A percentile compares a stretch with the other conserved stretches of the same genome.
Conservation (phyloP, 2,329 filamentous ascomycete genomes). For the Venturia nashicola region DNA sequence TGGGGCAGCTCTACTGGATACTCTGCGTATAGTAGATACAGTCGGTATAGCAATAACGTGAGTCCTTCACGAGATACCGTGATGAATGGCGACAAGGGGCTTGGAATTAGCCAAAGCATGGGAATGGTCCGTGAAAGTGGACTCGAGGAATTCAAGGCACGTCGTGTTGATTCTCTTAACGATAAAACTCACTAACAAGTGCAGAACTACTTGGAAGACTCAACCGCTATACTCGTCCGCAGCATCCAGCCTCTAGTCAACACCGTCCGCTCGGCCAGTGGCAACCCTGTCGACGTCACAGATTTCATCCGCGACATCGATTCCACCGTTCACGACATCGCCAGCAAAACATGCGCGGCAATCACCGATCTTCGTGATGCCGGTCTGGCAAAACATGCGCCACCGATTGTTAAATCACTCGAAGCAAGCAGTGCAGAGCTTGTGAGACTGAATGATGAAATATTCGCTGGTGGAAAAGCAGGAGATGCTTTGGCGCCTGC, state of each 20-base stretch:
- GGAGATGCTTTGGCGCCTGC: slow-evolving; percentile 57
- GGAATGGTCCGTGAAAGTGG: slow-evolving; percentile 18
- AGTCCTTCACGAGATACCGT: slow-evolving; percentile 3
- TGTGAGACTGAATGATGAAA: slow-evolving; percentile 35
- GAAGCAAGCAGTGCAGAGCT: slow-evolving; percentile 50
- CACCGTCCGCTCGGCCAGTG: slow-evolving; percentile 40
- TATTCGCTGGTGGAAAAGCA: background rate
- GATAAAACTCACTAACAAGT: background rate
- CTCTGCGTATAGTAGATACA: slow-evolving; percentile 9
- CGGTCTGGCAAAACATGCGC: slow-evolving; percentile 37
- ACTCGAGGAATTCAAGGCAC: slow-evolving; percentile 49
- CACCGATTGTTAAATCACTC: slow-evolving; percentile 43
- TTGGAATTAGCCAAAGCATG: slow-evolving; percentile 13
- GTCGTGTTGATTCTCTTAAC: slow-evolving; percentile 6
- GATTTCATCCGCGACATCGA: slow-evolving; percentile 61
- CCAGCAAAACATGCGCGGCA: slow-evolving; percentile 47
- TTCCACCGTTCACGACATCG: slow-evolving; percentile 57
- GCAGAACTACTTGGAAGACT: slow-evolving; percentile 68
- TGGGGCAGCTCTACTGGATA: slow-evolving; percentile 10
- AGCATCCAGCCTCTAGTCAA: slow-evolving; percentile 71
- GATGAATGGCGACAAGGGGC: slow-evolving; percentile 4
- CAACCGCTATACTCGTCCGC: slow-evolving; percentile 66
- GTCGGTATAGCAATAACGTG: slow-evolving; percentile 7
- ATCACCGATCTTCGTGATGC: slow-evolving; percentile 28
- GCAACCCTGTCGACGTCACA: slow-evolving; percentile 22